Conservation (phyloP, 768 basidiomycete species). For the Auricularia sp. region DNA sequence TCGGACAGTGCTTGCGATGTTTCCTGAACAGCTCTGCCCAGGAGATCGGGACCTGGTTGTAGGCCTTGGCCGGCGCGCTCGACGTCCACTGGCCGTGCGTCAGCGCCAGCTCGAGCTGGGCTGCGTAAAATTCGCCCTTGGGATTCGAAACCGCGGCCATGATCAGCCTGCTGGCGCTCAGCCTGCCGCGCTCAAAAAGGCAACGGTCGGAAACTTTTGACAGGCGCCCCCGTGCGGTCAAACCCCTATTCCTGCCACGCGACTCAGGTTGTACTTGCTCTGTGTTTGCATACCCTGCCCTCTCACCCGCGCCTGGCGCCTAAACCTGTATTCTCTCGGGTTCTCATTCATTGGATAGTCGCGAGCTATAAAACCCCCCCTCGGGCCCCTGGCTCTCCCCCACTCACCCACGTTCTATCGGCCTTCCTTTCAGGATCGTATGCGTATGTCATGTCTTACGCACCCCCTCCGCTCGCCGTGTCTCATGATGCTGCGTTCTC, state of each 20-base stretch:
- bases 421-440: not conserved
- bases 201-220: no score
- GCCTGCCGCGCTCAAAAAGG: no score
- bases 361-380: not conserved
- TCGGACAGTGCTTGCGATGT: constrained; percentile 70
- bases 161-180: no score
- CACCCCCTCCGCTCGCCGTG: not conserved
- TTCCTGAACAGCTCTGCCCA: constrained; percentile 80
- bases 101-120: constrained; percentile 59
- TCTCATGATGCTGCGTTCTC: not conserved
- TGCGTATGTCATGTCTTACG: not conserved
- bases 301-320: not conserved
- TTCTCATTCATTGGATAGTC: not conserved
- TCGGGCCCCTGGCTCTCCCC: not conserved
- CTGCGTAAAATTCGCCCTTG: constrained; percentile 73
- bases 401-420: not conserved
- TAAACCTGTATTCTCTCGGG: not conserved
- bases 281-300: not conserved
- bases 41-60: constrained; percentile 41
- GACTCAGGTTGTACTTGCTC: no score
- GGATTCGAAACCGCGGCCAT: constrained; percentile 12
- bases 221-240: no score
- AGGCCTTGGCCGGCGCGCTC: constrained; percentile 47
- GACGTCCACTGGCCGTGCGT: constrained; percentile 69
- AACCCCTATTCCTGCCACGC: no score